These are phyloP conservation scores for Chlamydomonas asymmetrica DNA, from an alignment of 139 green algal genomes.

Conservation along the genomic window DNA sequence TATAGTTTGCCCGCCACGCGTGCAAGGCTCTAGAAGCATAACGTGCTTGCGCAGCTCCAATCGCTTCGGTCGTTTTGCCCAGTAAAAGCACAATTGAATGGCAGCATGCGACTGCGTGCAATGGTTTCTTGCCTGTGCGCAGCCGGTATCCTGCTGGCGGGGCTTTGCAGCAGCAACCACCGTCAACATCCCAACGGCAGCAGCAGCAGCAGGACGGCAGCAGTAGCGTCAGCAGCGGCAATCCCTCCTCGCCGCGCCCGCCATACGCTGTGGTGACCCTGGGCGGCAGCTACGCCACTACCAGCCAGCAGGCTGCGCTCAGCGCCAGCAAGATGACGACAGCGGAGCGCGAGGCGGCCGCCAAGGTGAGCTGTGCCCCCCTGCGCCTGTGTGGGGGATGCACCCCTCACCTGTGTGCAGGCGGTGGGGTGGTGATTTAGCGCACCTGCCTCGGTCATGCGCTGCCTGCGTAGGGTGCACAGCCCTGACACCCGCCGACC, in stretches of 20 bases:
- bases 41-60: no score
- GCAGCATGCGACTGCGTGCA: background rate
- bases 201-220: background rate
- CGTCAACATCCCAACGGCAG: background rate
- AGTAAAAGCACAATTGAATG: background rate
- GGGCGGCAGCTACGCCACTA: constrained; percentile 10
- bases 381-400: background rate
- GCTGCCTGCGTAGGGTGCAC: no score
- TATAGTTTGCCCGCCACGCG: no score
- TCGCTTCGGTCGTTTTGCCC: background rate
- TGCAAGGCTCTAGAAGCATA: no score
- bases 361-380: no score
- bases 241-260: constrained; percentile 4
- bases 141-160: background rate
- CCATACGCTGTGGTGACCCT: constrained; percentile 7
- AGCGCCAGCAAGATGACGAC: no score
- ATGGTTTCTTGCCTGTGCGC: background rate
- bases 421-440: background rate
- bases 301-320: background rate
- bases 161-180: background rate
- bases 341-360: background rate
- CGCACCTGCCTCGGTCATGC: background rate
- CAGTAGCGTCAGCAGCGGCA: background rate
- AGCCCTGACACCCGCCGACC: no score
- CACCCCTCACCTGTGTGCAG: constrained; percentile 9